A percentile compares a stretch with the other conserved stretches of the same genome.
phyloP scores from a whole-genome alignment of 2,329 filamentous ascomycete genomes.

The Daldinia eschscholtzii region DNA sequence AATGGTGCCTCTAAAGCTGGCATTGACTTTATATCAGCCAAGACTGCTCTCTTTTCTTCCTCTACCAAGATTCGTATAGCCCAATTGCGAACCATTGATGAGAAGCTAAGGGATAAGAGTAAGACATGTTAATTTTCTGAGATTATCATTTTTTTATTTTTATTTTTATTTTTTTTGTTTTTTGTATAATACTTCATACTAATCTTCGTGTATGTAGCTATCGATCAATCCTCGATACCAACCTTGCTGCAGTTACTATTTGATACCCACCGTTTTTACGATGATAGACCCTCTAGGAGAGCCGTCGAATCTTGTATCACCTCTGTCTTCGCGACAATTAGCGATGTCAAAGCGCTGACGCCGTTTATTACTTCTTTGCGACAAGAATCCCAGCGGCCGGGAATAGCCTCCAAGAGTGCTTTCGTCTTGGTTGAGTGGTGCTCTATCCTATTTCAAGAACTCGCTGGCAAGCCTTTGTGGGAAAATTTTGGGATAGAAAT shows the following conservation, averaged over 20 bases:
- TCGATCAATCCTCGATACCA: slow-evolving; percentile 63
- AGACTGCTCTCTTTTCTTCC: slow-evolving; percentile 69
- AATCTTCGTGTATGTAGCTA: slow-evolving; percentile 53
- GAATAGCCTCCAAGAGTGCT: slow-evolving; percentile 82
- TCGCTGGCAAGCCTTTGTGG: slow-evolving; percentile 73
- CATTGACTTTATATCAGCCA: slow-evolving; percentile 65
- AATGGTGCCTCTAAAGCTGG: slow-evolving; percentile 56
- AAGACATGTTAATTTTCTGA: slow-evolving; percentile 14
- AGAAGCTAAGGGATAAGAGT: slow-evolving; percentile 59
- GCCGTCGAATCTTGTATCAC: slow-evolving; percentile 85
- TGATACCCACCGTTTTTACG: slow-evolving; percentile 87
- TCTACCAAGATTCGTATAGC: slow-evolving; percentile 69
- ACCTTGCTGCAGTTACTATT: slow-evolving; percentile 80
- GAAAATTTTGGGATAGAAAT: slow-evolving; percentile 74
- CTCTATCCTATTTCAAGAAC: slow-evolving; percentile 79
- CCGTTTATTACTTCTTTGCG: slow-evolving; percentile 76
- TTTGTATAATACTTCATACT: slow-evolving; percentile 11
- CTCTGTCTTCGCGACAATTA: slow-evolving; percentile 71
- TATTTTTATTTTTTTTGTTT: background rate
- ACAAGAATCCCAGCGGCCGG: slow-evolving; percentile 79
- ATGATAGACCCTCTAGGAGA: slow-evolving; percentile 84
- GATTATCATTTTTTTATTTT: background rate
- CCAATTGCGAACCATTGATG: slow-evolving; percentile 68
- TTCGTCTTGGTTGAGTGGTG: slow-evolving; percentile 95
- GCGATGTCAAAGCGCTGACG: slow-evolving; percentile 70